A percentile compares a stretch with the other conserved stretches of the same genome.
Conservation (phyloP, 2,329 filamentous ascomycete genomes). For the Fusarium duplospermum region DNA sequence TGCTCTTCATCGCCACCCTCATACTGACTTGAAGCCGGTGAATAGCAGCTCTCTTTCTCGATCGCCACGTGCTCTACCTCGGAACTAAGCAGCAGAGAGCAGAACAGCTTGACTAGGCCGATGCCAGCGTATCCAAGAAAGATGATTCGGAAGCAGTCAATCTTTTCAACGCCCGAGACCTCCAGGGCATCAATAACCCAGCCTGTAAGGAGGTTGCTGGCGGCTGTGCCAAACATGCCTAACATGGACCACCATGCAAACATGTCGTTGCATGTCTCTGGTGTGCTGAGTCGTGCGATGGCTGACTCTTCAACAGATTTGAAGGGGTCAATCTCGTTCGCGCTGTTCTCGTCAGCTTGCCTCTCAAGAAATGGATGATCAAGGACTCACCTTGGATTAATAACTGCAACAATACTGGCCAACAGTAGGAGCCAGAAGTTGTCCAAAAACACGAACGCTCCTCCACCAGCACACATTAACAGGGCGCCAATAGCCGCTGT, state of each 20-base stretch:
- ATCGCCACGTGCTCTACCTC: conserved; percentile 23
- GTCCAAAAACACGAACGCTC: conserved; percentile 29
- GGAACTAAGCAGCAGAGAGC: conserved; percentile 17
- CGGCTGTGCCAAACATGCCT: conserved; percentile 38
- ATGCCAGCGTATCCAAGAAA: conserved; percentile 32
- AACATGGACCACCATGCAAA: conserved; percentile 43
- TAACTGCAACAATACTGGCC: conserved; percentile 33
- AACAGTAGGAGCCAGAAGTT: conserved; percentile 36
- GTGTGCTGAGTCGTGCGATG: conserved; percentile 32
- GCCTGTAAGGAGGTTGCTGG: conserved; percentile 34
- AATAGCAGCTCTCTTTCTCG: conserved; percentile 19
- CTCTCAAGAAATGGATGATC: too few species aligned
- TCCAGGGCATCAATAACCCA: conserved; percentile 32
- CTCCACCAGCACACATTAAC: conserved; percentile 31
- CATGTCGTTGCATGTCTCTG: conserved; percentile 37
- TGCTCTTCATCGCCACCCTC: background rate
- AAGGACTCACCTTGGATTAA: conserved; percentile 32
- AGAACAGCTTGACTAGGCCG: conserved; percentile 30
- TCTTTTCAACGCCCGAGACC: conserved; percentile 10
- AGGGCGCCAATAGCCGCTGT: conserved; percentile 28
- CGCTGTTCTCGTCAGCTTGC: conserved; percentile 3
- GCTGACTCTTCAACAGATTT: conserved; percentile 40
- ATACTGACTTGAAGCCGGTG: background rate
- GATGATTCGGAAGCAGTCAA: conserved; percentile 27
- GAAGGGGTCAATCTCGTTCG: conserved; percentile 42